These are phyloP conservation scores for Phaeoacremonium minimum DNA, from an alignment of 2,329 filamentous ascomycete genomes.

Conservation along the genomic window DNA sequence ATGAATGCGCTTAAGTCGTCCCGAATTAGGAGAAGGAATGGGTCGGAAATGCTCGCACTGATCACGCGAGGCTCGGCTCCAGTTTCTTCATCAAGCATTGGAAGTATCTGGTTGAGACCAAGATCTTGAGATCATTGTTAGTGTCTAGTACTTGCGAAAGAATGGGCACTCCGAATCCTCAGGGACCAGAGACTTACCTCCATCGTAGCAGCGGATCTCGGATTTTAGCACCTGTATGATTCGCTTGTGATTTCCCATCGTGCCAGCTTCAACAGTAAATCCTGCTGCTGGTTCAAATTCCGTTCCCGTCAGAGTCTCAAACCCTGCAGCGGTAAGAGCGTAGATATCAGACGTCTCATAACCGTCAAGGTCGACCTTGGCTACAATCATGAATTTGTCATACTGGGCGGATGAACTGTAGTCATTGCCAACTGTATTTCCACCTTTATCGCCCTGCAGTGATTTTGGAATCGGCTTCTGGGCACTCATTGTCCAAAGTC, in stretches of 20 bases:
- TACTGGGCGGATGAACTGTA: conserved; percentile 58
- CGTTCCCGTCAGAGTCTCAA: conserved; percentile 73
- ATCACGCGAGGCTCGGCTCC: conserved; percentile 75
- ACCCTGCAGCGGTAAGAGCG: conserved; percentile 65
- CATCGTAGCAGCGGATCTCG: conserved; percentile 87
- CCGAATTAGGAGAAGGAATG: conserved; percentile 76
- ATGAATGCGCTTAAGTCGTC: conserved; percentile 80
- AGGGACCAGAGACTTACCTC: conserved; percentile 51
- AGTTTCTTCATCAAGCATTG: conserved; percentile 87
- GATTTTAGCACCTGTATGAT: conserved; percentile 84
- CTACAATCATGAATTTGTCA: conserved; percentile 79
- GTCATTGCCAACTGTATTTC: conserved; percentile 46
- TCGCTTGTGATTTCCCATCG: conserved; percentile 73
- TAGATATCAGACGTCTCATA: conserved; percentile 78
- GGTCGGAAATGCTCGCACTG: conserved; percentile 80
- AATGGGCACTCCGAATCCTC: not conserved
- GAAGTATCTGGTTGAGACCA: conserved; percentile 83
- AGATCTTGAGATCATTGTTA: conserved; percentile 56
- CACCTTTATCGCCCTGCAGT: conserved; percentile 45
- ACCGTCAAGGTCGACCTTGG: conserved; percentile 63
- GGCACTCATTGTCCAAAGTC: conserved; percentile 76
- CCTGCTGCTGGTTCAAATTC: conserved; percentile 92
- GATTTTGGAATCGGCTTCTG: conserved; percentile 63
- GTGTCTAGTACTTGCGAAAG: not conserved
- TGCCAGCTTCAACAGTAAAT: conserved; percentile 79